Evolutionary conservation across 108 stramenopile species (phyloP), one percentile per base, ranked within the genome.

Genomic region (Conticribra weissflogii): DNA sequence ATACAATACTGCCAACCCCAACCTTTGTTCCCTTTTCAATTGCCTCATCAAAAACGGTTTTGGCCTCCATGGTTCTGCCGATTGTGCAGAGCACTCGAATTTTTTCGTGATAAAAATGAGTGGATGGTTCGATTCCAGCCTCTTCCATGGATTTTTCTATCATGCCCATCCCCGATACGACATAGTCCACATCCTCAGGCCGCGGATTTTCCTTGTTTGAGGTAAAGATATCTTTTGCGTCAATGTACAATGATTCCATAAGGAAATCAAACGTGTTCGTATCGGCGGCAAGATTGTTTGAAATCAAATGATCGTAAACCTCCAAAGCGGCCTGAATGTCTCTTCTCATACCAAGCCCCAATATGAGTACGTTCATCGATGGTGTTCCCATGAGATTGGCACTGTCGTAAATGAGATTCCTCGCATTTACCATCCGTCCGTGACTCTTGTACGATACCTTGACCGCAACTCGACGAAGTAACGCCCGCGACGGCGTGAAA

Each of bases 191-290:
- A 30, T 79, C 78, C 31, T 72, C 61, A 21, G 53, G 65, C 12
- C 12, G 5, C n/a, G n/a, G n/a, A 1, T 14, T 49, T 30, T n/a
- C 51, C 53, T 29, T 9, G 0, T 18, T 46, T 17, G 33, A 51
- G 22, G 66, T 34, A 25, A 68, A 55, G 27, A 54, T 53, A 33
- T 63, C 34, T 53, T 58, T 79, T 16, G 71, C 41, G 46, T 41
- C 49, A 16, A 77, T 45, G 18, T 59, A 84, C 28, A 90, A 71
- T 3, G 77, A 62, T 60, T 90, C 89, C 64, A 90, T 79, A 3
- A 76, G 63, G 76, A 85, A 92, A 17, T 85, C 71, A 70, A 74
- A 89, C n/a, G 87, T 80, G 50, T 88, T 83, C 9, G 34, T 64
- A 51, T 89, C 76, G 25, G 85, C 74, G 45, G 82, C 7, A 22